Base-by-base conservation (phyloP, 1,284 basidiomycete species). In the Apiotrichum gracile region DNA sequence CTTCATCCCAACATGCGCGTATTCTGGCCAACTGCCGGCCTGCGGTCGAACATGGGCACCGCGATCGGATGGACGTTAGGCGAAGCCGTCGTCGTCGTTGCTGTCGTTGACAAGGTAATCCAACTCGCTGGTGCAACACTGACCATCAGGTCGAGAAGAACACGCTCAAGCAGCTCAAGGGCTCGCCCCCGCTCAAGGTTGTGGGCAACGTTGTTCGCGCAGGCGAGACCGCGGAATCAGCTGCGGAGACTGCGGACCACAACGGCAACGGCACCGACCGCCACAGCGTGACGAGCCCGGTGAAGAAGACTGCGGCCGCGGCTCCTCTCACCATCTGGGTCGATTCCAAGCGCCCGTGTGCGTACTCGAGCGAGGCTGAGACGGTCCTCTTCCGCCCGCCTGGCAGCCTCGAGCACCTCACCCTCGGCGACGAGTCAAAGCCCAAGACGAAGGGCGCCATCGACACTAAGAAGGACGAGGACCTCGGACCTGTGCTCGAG, bases 341-440 rank as follows among this genome's bases (percentile, higher is more conserved):
- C 34, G 40, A 48, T 7, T 7, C 41, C 39, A 19, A 40, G 21
- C 33, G 52, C 3, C 61, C 64, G 0, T 40, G 48, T 1, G 39
- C 60, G n/a, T 60, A 49, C 50, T 61, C 51, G 57, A 55, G 22
- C 46, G 55, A 51, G 10, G 37, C 52, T n/a, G 49, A 60, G 42
- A 48, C 69, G 6, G 52, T 71, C 17, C 41, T 68, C 10, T 69
- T 61, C 45, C 55, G 51, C 12, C 69, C 69, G 5, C 67, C 67
- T 25, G 19, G 12, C 4, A 16, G 8, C 33, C 46, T 47, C 19
- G 37, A 38, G 27, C 47, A 26, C 7, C 38, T 49, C 13, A 49
- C 47, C n/a, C 37, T 41, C 22, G 47, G 47, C 19, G 38, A 49
- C 5, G 47, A 19, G 8, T 10, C 29, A n/a, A n/a, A n/a, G 9